Evolutionary conservation across 2,329 filamentous ascomycete species (phyloP), one percentile per base, ranked within the genome.

Genomic region (Xylariales sp.): DNA sequence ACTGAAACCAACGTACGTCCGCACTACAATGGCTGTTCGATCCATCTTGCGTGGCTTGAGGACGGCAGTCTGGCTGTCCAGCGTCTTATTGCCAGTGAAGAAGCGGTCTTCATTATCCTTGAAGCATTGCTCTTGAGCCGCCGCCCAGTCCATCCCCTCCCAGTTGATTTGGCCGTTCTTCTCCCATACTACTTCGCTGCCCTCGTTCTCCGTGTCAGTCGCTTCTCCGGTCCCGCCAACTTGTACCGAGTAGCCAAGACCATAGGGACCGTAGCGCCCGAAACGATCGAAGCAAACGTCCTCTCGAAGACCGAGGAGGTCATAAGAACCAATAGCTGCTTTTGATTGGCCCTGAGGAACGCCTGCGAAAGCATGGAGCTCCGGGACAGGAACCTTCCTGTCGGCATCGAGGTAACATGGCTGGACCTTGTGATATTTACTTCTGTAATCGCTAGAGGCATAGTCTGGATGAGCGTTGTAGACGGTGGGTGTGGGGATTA

Each of bases 281-380:
- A 88, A 94, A 5, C 89, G 78, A 55, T 95, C 89, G 58, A 94
- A 95, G 64, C 89, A 95, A 11, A 94, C 70, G 53, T 93, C 84
- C 46, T 88, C 76, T 16, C 82, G 72, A 29, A 95, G 62, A 0
- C 86, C 88, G 4, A 95, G 65, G 33, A 88, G 60, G 11, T 80
- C 72, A 57, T 93, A 83, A 0, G 86, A 90, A 3, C 89, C 89
- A 51, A 93, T 76, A 2, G 82, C 76, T 3, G 87, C 79, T 38
- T 89, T 81, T 1, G 89, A 86, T 62, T 89, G 86, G 10, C 86
- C 85, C 52, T 83, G 75, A 1, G 86, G 81, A 5, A 93, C 68
- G 7, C 87, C 86, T 2, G 73, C 66, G 51, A 86, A 88, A 1
- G 79, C 82, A 55, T 78, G 85, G 19, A 86, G 62, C 47, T 82